Percentiles rank a stretch among this genome's conserved stretches.
phyloP scores from a whole-genome alignment of 768 basidiomycete genomes.

The Macrocybe gigantea region DNA sequence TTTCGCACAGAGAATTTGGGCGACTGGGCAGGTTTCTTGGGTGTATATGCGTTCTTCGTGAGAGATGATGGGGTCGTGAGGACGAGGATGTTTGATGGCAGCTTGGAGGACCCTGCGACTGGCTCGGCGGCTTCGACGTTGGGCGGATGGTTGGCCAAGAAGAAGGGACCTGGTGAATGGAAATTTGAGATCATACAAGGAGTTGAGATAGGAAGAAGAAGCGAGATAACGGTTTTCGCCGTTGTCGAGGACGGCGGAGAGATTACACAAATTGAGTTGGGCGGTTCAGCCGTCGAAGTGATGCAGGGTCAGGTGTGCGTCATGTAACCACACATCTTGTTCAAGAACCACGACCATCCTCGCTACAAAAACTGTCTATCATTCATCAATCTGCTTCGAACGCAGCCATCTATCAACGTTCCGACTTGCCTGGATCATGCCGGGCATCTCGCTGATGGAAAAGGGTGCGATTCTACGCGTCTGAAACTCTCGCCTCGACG shows the following conservation, averaged over 20 bases:
- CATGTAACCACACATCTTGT: too few relatives aligned
- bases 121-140: slow-evolving; percentile 41
- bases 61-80: slow-evolving; percentile 26
- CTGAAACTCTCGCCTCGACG: too few relatives aligned
- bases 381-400: too few relatives aligned
- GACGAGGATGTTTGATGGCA: slow-evolving; percentile 35
- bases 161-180: slow-evolving; percentile 30
- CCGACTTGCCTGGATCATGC: too few relatives aligned
- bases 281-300: slow-evolving; percentile 32
- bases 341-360: too few relatives aligned
- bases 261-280: slow-evolving; percentile 27
- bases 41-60: slow-evolving; percentile 30
- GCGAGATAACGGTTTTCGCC: slow-evolving; percentile 34
- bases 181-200: slow-evolving; percentile 34
- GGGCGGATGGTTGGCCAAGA: slow-evolving; percentile 30
- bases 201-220: slow-evolving; percentile 39
- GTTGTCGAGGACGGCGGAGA: slow-evolving; percentile 22
- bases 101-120: slow-evolving; percentile 39
- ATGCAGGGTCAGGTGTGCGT: slow-evolving; percentile 21
- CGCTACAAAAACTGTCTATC: too few relatives aligned
- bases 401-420: too few relatives aligned
- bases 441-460: too few relatives aligned
- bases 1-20: slow-evolving; percentile 23
- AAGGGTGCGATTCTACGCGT: too few relatives aligned
- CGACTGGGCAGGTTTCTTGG: slow-evolving; percentile 33